These are phyloP conservation scores for Myriosclerotinia curreyana DNA, from an alignment of 2,329 filamentous ascomycete species.

Conservation along the genomic window DNA sequence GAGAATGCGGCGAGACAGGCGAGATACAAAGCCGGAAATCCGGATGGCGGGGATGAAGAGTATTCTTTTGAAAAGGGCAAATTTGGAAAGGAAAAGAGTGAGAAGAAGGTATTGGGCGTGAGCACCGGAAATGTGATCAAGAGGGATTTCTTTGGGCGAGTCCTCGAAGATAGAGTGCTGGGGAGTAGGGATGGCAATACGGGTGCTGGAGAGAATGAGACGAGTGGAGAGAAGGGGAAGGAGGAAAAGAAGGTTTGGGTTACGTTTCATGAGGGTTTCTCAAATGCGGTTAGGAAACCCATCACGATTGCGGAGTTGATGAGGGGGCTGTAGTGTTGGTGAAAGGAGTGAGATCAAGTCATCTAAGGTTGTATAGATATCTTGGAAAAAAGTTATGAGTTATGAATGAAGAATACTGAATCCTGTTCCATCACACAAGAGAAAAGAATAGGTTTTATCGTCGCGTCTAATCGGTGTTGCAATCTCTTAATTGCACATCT, in stretches of 20 bases:
- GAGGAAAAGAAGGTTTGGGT: constrained; percentile 71
- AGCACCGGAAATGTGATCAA: constrained; percentile 48
- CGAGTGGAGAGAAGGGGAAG: constrained; percentile 39
- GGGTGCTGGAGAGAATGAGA: constrained; percentile 61
- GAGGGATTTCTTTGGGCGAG: constrained; percentile 81
- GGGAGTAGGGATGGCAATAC: constrained; percentile 45
- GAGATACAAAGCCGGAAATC: constrained; percentile 56
- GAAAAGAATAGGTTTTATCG: not conserved
- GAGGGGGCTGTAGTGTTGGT: constrained; percentile 52
- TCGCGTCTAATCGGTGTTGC: not conserved
- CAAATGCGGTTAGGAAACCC: constrained; percentile 88
- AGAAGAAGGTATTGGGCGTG: not conserved
- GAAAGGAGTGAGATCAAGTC: too few relatives aligned
- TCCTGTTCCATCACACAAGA: not conserved
- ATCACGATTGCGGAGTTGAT: constrained; percentile 78
- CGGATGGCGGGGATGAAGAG: constrained; percentile 31
- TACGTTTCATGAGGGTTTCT: constrained; percentile 84
- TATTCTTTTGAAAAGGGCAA: not conserved
- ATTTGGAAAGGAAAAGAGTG: constrained; percentile 7
- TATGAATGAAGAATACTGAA: constrained; percentile 1
- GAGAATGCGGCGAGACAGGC: constrained; percentile 65
- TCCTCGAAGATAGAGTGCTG: constrained; percentile 52
- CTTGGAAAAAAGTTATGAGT: not conserved
- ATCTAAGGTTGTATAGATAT: not conserved
- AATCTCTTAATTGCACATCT: too few relatives aligned